phyloP scores from a whole-genome alignment of 78 protist genomes.

The Dictyostelium discoideum region dicty_2.7 NC_007091.3:1468501-1469000 shows the following conservation, averaged over 20 bases:
- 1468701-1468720: neutral
- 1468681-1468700: neutral
- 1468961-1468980: too few relatives aligned
- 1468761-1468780: slow-evolving; percentile 60
- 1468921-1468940: neutral
- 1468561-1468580: slow-evolving; percentile 25
- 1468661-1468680: neutral
- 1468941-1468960: too few relatives aligned
- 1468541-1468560: slow-evolving; percentile 13
- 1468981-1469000: too few relatives aligned
- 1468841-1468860: slow-evolving; percentile 43
- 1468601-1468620: slow-evolving; percentile 54
- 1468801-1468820: slow-evolving; percentile 57
- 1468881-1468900: slow-evolving; percentile 13
- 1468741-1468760: neutral
- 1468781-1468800: slow-evolving; percentile 44
- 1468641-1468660: slow-evolving; percentile 2
- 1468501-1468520: neutral
- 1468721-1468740: neutral
- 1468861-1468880: slow-evolving; percentile 36
- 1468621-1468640: slow-evolving; percentile 67
- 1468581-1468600: slow-evolving; percentile 53
- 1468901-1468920: neutral
- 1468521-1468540: neutral
- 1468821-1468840: slow-evolving; percentile 79